Conservation (phyloP, 2,329 filamentous ascomycete species). For the Trichoderma koningiopsis region DNA sequence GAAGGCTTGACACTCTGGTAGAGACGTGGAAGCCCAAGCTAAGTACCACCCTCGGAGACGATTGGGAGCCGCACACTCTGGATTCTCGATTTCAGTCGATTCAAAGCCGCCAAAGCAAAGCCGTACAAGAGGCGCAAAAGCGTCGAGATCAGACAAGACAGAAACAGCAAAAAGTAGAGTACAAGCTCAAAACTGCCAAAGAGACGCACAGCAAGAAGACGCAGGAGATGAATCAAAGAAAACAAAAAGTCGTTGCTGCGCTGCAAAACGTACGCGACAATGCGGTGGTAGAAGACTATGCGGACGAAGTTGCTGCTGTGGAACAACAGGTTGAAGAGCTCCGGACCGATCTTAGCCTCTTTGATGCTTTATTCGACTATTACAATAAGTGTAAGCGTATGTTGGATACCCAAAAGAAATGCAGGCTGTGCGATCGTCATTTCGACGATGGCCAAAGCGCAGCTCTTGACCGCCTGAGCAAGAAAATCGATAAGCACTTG, state of each 20-base stretch:
- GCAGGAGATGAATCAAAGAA: constrained; percentile 62
- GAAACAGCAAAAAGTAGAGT: constrained; percentile 76
- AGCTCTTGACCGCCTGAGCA: constrained; percentile 62
- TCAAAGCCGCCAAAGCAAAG: constrained; percentile 58
- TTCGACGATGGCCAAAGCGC: constrained; percentile 64
- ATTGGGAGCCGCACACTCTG: constrained; percentile 71
- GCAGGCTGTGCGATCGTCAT: constrained; percentile 72
- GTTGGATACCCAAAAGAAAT: constrained; percentile 69
- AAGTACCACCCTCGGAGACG: constrained; percentile 59
- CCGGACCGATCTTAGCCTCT: constrained; percentile 69
- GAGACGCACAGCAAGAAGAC: constrained; percentile 66
- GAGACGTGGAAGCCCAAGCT: constrained; percentile 75
- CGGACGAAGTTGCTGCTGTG: constrained; percentile 53
- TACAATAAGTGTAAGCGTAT: constrained; percentile 68
- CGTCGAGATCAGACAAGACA: constrained; percentile 70
- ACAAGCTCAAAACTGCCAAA: constrained; percentile 66
- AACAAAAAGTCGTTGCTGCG: constrained; percentile 56
- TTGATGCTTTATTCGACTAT: constrained; percentile 69
- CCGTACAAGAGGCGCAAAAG: constrained; percentile 66
- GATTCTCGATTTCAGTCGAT: constrained; percentile 70
- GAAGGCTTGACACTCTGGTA: constrained; percentile 75
- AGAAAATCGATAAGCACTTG: constrained; percentile 66
- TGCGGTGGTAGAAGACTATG: constrained; percentile 56
- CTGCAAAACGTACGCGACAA: constrained; percentile 49
- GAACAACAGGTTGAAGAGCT: constrained; percentile 61